Conservation (phyloP, 495 filamentous ascomycete species). For the Pseudoneurospora amorphoporcata region DNA sequence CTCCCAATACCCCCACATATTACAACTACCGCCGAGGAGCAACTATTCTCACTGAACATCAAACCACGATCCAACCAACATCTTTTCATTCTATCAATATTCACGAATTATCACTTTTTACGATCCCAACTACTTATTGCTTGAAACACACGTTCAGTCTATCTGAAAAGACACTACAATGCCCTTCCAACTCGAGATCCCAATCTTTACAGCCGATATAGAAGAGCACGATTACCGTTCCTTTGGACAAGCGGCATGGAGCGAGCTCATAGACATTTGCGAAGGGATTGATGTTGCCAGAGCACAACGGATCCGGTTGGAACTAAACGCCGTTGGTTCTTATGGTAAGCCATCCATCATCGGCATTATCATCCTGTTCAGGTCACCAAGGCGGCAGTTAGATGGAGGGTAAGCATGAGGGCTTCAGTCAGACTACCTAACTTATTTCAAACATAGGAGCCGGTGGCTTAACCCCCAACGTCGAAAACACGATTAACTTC, state of each 20-base stretch:
- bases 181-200: slow-evolving; percentile 24
- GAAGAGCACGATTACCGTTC: slow-evolving; percentile 13
- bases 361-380: not conserved
- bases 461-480: not conserved
- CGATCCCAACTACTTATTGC: not conserved
- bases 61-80: not conserved
- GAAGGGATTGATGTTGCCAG: not conserved
- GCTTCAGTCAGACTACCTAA: not conserved
- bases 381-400: not conserved
- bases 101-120: not conserved
- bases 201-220: slow-evolving; percentile 26
- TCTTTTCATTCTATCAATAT: not conserved
- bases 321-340: slow-evolving; percentile 31
- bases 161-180: not conserved
- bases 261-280: not conserved
- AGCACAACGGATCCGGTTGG: slow-evolving; percentile 14
- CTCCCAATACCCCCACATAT: not conserved
- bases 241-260: slow-evolving; percentile 14
- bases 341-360: slow-evolving; percentile 17
- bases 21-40: not conserved
- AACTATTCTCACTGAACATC: not conserved
- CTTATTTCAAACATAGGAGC: not conserved
- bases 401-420: not conserved
- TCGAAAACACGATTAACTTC: not conserved
- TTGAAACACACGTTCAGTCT: not conserved